phyloP scores from a whole-genome alignment of 2,329 filamentous ascomycete genomes.

The Alternaria gansuensis region DNA sequence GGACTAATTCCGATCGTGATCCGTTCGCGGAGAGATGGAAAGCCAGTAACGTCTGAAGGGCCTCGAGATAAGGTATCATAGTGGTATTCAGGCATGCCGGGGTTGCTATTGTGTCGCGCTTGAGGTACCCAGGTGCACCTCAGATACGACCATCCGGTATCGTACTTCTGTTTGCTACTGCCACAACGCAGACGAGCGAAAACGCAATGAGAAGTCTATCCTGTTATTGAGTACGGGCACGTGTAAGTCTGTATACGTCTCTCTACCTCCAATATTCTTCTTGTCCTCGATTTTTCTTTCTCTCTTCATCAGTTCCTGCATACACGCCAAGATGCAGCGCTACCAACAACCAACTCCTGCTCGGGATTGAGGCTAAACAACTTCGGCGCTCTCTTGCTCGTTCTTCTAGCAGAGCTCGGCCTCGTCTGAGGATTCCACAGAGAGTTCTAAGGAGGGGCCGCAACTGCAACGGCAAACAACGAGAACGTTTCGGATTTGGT shows the following conservation, averaged over 20 bases:
- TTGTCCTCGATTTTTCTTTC: not conserved
- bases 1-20: constrained; percentile 60
- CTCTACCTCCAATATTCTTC: not conserved
- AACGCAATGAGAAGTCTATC: not conserved
- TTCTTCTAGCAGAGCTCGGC: constrained; percentile 24
- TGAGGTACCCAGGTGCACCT: not conserved
- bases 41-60: not conserved
- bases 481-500: constrained; percentile 22
- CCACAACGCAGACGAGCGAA: not conserved
- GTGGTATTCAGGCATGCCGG: not conserved
- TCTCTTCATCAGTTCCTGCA: too few relatives aligned
- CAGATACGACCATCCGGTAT: too few relatives aligned
- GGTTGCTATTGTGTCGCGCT: not conserved
- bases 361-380: not conserved
- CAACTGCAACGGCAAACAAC: constrained; percentile 6
- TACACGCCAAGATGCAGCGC: not conserved
- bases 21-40: constrained; percentile 60
- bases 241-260: not conserved
- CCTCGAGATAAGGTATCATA: not conserved
- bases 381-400: constrained; percentile 14
- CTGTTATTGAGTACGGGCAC: too few relatives aligned
- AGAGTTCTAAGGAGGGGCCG: constrained; percentile 23
- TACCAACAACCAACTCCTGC: not conserved
- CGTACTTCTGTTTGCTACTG: not conserved
- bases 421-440: constrained; percentile 26